Conservation (phyloP, 768 basidiomycete species). For the Lactarius trivialis region DNA sequence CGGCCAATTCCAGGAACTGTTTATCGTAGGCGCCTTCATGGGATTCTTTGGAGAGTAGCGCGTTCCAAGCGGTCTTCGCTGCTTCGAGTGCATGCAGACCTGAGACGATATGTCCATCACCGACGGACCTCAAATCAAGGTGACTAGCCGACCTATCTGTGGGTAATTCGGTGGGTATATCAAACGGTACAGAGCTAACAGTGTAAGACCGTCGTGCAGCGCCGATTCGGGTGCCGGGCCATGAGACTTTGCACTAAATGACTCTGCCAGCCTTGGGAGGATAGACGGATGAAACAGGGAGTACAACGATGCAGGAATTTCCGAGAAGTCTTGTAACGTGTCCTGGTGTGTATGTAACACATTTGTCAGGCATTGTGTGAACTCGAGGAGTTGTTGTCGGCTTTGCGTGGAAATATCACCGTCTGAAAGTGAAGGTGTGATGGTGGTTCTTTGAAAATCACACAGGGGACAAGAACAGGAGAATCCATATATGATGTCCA, state of each 20-base stretch:
- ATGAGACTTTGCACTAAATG: slow-evolving; percentile 65
- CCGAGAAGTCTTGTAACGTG: slow-evolving; percentile 26
- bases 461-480: slow-evolving; percentile 57
- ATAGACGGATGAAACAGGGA: slow-evolving; percentile 51
- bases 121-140: neutral
- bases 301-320: slow-evolving; percentile 37
- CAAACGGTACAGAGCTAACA: slow-evolving; percentile 60
- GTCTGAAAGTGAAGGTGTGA: slow-evolving; percentile 34
- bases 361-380: slow-evolving; percentile 13
- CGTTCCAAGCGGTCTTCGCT: slow-evolving; percentile 76
- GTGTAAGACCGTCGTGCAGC: slow-evolving; percentile 44
- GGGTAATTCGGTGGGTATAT: slow-evolving; percentile 76
- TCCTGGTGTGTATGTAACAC: slow-evolving; percentile 8
- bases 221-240: slow-evolving; percentile 52
- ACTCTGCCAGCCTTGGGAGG: slow-evolving; percentile 50
- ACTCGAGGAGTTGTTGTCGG: slow-evolving; percentile 30
- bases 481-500: slow-evolving; percentile 62
- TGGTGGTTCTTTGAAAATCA: slow-evolving; percentile 32
- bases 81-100: slow-evolving; percentile 73
- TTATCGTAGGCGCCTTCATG: neutral
- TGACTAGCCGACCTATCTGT: slow-evolving; percentile 55
- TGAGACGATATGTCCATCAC: slow-evolving; percentile 27
- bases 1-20: neutral
- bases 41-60: slow-evolving; percentile 32
- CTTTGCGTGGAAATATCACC: slow-evolving; percentile 34